Evolutionary conservation across 345 rosid genomes (phyloP).

Genomic region (Clausena lansium): DNA sequence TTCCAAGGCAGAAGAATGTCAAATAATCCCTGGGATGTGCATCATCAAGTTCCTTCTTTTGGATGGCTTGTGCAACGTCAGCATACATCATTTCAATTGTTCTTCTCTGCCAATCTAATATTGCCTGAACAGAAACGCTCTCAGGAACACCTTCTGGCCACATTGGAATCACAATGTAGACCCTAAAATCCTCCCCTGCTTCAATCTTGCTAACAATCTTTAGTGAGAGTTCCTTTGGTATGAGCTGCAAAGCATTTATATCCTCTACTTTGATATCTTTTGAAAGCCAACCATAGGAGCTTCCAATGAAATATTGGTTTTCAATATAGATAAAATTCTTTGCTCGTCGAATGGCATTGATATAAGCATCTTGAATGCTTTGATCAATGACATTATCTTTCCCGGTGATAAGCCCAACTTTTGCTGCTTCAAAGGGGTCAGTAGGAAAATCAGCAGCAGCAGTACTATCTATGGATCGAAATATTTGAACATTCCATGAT

Average conservation of each 20-base stretch:
- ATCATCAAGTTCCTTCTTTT: slow-evolving; percentile 29
- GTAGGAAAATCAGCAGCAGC: slow-evolving; percentile 45
- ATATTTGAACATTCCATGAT: slow-evolving; percentile 65
- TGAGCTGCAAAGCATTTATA: slow-evolving; percentile 60
- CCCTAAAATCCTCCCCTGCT: slow-evolving; percentile 65
- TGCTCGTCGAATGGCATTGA: slow-evolving; percentile 74
- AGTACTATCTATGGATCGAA: slow-evolving; percentile 65
- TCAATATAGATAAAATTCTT: slow-evolving; percentile 81
- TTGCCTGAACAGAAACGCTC: slow-evolving; percentile 66
- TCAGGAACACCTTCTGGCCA: slow-evolving; percentile 90
- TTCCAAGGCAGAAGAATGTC: slow-evolving; percentile 76
- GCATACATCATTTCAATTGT: slow-evolving; percentile 91
- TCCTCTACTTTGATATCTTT: slow-evolving; percentile 43
- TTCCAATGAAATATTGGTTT: slow-evolving; percentile 80
- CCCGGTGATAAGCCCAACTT: slow-evolving; percentile 49
- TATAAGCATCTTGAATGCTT: slow-evolving; percentile 86
- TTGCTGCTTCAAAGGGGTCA: slow-evolving; percentile 34
- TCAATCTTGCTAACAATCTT: slow-evolving; percentile 78
- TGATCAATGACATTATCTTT: slow-evolving; percentile 57
- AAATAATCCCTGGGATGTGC: slow-evolving; percentile 64
- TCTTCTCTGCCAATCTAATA: slow-evolving; percentile 86
- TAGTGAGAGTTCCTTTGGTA: slow-evolving; percentile 75
- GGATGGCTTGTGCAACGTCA: slow-evolving; percentile 51
- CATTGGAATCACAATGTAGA: slow-evolving; percentile 77
- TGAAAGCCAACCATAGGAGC: slow-evolving; percentile 72